Conservation (phyloP, 768 basidiomycete species). For the Leccinum uliginosum region DNA sequence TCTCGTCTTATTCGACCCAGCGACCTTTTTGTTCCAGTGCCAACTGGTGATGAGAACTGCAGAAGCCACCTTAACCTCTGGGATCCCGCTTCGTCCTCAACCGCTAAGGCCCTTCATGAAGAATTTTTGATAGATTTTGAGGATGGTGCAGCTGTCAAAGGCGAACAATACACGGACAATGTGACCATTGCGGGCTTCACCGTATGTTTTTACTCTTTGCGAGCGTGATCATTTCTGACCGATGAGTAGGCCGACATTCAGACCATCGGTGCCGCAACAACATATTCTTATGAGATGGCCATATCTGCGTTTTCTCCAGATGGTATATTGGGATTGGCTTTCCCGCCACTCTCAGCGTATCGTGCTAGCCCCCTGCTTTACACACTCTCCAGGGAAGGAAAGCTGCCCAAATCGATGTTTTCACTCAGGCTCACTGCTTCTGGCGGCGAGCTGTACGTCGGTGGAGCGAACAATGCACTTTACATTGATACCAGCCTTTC, state of each 20-base stretch:
- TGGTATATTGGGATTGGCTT: conserved; percentile 30
- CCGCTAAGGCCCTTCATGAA: no score
- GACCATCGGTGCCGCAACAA: conserved; percentile 4
- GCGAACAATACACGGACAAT: conserved; percentile 35
- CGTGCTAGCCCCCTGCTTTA: conserved; percentile 25
- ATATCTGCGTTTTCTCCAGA: conserved; percentile 4
- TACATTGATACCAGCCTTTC: conserved; percentile 34
- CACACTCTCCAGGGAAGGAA: conserved; percentile 19
- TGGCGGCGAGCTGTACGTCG: conserved; percentile 36
- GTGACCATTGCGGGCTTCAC: conserved; percentile 4
- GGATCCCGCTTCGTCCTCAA: no score
- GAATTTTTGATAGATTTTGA: no score
- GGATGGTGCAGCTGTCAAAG: no score
- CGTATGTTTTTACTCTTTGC: not conserved
- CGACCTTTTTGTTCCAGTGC: no score
- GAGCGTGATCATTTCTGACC: not conserved
- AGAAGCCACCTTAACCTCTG: no score
- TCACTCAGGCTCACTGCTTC: conserved; percentile 7
- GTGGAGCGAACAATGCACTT: conserved; percentile 35
- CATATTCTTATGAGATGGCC: conserved; percentile 1
- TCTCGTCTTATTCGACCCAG: no score
- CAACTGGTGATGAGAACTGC: no score
- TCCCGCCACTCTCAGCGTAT: conserved; percentile 22
- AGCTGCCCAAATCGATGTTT: conserved; percentile 24
- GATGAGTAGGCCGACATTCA: conserved; percentile 6